A percentile compares a stretch with the other conserved stretches of the same genome.
These are phyloP conservation scores for Helicostylum pulchrum DNA, from an alignment of 192 early-diverging fungal species.

Conservation along the genomic window DNA sequence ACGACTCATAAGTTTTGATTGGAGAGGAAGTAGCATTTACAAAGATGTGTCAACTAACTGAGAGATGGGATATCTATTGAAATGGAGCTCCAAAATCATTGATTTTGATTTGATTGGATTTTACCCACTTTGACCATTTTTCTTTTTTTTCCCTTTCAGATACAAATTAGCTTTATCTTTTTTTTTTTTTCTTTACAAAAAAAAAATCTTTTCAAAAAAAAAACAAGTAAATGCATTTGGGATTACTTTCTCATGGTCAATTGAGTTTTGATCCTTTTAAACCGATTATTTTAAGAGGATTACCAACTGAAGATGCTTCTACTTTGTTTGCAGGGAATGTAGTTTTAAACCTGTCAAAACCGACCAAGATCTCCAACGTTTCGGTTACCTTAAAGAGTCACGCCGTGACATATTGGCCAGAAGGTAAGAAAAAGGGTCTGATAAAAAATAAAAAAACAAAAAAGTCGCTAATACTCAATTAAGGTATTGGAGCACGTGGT, in stretches of 20 bases:
- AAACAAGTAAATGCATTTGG: conserved; percentile 14
- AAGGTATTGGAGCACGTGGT: conserved; percentile 33
- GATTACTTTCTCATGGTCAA: conserved; percentile 20
- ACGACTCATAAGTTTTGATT: no score
- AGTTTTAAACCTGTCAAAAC: conserved; percentile 8
- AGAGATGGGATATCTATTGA: no score
- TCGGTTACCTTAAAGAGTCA: conserved; percentile 16
- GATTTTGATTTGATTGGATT: no score
- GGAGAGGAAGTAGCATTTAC: no score
- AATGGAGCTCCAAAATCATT: no score
- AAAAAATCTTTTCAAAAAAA: not conserved
- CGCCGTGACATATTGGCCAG: conserved; percentile 25
- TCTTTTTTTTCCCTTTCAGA: no score
- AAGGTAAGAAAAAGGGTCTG: conserved; percentile 10
- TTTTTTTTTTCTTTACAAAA: no score
- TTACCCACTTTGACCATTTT: no score
- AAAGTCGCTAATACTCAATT: not conserved
- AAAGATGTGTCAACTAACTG: no score
- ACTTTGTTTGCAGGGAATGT: conserved; percentile 26
- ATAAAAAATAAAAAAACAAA: not conserved
- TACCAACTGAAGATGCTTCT: conserved; percentile 19
- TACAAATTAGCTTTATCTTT: no score
- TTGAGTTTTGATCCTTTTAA: conserved; percentile 28
- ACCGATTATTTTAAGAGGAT: conserved; percentile 27
- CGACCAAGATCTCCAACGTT: conserved; percentile 21